Evolutionary conservation across 306 rosid genomes (phyloP).

Genomic region (Comarum palustre): DNA sequence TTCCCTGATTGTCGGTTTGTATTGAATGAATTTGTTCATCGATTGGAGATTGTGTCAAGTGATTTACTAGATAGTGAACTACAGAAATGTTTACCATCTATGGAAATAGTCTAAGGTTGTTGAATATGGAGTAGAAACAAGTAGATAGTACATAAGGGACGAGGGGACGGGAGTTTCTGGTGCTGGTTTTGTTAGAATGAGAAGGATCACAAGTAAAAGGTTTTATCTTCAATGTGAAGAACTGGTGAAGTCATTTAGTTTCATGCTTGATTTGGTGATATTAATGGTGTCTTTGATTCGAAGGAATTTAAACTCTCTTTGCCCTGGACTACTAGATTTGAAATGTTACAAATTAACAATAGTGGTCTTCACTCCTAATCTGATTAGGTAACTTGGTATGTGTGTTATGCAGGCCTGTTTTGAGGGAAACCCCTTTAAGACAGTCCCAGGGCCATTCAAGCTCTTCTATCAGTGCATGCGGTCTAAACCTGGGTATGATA

Average conservation of each 20-base stretch:
- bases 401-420: conserved; percentile 68
- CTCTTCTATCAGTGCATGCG: conserved; percentile 96
- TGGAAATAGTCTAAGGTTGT: neutral
- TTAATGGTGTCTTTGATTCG: neutral
- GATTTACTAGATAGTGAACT: neutral
- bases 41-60: neutral
- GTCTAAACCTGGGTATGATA: conserved; percentile 83
- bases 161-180: neutral
- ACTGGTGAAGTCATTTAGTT: neutral
- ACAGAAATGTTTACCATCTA: neutral
- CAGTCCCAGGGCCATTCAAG: conserved; percentile 96
- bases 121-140: neutral
- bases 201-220: neutral
- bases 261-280: neutral
- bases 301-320: neutral
- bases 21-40: neutral
- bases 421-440: conserved; percentile 94
- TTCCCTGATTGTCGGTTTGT: too few species aligned
- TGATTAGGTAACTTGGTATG: conserved; percentile 9
- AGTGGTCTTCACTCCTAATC: neutral
- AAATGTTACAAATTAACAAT: neutral
- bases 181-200: neutral
- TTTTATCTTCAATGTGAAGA: neutral
- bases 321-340: neutral
- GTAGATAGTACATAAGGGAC: neutral